phyloP scores from a whole-genome alignment of 176 grass and related monocot genomes.

The Cymbopogon citratus region DNA sequence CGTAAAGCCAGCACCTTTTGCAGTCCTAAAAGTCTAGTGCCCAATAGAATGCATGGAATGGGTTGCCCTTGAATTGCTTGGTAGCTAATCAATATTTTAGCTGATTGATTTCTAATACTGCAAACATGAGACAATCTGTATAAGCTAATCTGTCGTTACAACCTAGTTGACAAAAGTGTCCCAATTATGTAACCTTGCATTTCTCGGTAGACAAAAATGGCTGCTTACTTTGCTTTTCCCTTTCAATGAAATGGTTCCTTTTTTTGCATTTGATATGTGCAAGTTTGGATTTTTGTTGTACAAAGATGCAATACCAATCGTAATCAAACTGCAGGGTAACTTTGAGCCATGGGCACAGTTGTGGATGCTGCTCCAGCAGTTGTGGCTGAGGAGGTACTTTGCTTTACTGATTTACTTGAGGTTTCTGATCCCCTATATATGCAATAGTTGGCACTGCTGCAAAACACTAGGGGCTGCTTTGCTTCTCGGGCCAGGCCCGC shows the following conservation, averaged over 20 bases:
- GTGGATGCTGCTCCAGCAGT: slow-evolving; percentile 38
- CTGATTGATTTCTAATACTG: not conserved
- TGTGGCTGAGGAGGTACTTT: slow-evolving; percentile 25
- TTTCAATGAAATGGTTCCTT: not conserved
- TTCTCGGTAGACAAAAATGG: not conserved
- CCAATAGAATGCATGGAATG: not conserved
- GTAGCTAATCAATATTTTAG: not conserved
- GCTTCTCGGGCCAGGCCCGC: too few species aligned
- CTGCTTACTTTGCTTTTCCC: not conserved
- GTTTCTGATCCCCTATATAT: not conserved
- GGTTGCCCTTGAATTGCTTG: not conserved
- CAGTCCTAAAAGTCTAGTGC: not conserved
- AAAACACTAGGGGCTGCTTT: too few species aligned
- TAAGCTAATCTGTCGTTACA: not conserved
- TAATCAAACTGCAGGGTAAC: not conserved
- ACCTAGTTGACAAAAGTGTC: not conserved
- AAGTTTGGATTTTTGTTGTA: not conserved
- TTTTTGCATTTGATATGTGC: not conserved
- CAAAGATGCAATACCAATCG: not conserved
- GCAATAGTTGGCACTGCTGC: not conserved
- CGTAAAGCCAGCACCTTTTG: not conserved
- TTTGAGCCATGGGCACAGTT: slow-evolving; percentile 46
- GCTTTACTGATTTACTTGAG: not conserved
- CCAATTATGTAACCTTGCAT: not conserved
- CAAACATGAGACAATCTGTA: not conserved